These are phyloP conservation scores for Craterostigma plantagineum DNA, from an alignment of 257 asterid genomes.

Conservation along the genomic window DNA sequence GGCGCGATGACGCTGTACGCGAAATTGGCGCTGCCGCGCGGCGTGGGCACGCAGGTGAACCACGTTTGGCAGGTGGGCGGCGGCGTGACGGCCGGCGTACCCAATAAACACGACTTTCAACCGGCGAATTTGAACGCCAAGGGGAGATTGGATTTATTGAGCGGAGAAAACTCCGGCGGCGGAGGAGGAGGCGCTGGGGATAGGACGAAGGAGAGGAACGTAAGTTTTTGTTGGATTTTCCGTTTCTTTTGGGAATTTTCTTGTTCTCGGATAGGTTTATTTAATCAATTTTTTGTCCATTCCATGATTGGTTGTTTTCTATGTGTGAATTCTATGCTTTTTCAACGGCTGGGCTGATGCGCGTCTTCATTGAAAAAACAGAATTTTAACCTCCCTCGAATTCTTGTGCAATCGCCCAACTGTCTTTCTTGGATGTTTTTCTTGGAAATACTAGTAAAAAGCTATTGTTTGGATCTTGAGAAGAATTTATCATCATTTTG, in stretches of 20 bases:
- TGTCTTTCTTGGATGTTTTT: too few relatives aligned
- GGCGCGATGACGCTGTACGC: constrained; percentile 3
- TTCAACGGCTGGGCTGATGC: too few relatives aligned
- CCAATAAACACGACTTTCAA: not conserved
- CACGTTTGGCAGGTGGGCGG: constrained; percentile 4
- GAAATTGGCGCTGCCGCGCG: not conserved
- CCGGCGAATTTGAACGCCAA: constrained; percentile 1
- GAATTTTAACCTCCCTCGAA: too few relatives aligned
- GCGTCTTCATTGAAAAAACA: too few relatives aligned
- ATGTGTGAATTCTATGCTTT: too few relatives aligned
- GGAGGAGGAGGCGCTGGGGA: not conserved
- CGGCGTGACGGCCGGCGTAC: constrained; percentile 2
- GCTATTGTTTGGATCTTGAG: too few relatives aligned
- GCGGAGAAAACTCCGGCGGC: not conserved
- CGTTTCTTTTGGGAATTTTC: not conserved
- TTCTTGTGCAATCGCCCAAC: too few relatives aligned
- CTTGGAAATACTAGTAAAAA: constrained; percentile 6
- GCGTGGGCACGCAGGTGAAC: not conserved
- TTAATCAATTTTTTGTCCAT: too few relatives aligned
- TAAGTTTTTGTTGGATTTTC: not conserved
- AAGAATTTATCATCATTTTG: too few relatives aligned
- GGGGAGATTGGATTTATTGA: constrained; percentile 2
- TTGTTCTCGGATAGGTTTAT: too few relatives aligned
- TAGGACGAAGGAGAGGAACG: not conserved
- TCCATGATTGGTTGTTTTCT: not conserved